A percentile compares a stretch with the other conserved stretches of the same genome.
phyloP scores from a whole-genome alignment of 768 basidiomycete species.

The Lanmaoa rubissima region DNA sequence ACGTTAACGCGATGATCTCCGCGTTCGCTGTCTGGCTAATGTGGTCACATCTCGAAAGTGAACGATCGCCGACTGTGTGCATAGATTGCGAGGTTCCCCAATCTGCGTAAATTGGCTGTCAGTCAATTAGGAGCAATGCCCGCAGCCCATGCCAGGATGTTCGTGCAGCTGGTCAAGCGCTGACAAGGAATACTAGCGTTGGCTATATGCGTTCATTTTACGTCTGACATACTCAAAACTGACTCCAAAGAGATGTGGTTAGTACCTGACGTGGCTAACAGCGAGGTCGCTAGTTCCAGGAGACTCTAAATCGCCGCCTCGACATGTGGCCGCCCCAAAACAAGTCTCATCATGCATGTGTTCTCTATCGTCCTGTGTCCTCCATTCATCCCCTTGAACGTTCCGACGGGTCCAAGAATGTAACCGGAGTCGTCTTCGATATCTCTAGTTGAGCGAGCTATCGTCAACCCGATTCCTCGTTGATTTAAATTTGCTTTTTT shows the following conservation, averaged over 20 bases:
- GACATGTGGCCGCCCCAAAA: conserved; percentile 30
- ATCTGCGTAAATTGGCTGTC: conserved; percentile 8
- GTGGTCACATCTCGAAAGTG: not conserved
- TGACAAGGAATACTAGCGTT: not conserved
- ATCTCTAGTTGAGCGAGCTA: conserved; percentile 1
- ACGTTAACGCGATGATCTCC: not conserved
- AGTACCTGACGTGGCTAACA: conserved; percentile 6
- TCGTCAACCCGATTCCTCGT: not conserved
- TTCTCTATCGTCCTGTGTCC: conserved; percentile 1
- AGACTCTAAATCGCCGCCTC: not conserved
- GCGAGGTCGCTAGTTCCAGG: not conserved
- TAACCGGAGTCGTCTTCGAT: not conserved
- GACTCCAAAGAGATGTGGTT: not conserved
- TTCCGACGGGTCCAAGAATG: conserved; percentile 15
- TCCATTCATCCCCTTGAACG: conserved; percentile 23
- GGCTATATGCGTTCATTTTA: conserved; percentile 18
- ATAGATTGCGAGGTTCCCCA: not conserved
- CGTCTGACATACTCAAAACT: conserved; percentile 17
- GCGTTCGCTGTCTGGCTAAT: not conserved
- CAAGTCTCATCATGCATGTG: conserved; percentile 4
- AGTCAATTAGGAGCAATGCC: conserved; percentile 4
- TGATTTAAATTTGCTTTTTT: conserved; percentile 4
- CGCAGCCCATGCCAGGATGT: not conserved
- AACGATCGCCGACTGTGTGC: conserved; percentile 10
- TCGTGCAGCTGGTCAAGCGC: not conserved